phyloP scores from a whole-genome alignment of 352 stramenopile species.

The Thraustochytrium sp. region DNA sequence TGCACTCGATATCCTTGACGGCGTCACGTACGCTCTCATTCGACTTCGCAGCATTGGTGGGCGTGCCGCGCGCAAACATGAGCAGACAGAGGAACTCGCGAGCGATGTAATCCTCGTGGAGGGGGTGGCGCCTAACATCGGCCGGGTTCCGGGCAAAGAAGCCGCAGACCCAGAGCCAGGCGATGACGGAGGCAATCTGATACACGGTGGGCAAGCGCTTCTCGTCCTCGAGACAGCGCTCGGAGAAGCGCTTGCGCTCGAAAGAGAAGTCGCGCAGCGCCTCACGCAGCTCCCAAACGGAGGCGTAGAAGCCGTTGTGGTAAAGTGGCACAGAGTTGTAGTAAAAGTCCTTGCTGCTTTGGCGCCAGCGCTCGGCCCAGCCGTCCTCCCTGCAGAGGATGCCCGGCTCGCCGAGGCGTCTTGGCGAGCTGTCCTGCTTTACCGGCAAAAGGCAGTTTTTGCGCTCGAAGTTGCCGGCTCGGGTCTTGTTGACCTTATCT shows the following conservation, averaged over 20 bases:
- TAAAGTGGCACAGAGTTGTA: background rate
- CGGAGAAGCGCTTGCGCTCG: background rate
- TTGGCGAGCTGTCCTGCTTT: no score
- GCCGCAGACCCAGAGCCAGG: background rate
- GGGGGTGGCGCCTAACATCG: no score
- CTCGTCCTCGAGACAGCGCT: background rate
- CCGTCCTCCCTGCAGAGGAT: background rate
- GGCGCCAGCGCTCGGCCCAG: background rate
- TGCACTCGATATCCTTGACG: no score
- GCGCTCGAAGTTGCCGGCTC: no score
- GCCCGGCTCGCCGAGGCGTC: background rate
- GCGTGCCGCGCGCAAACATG: no score
- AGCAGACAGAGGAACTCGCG: background rate
- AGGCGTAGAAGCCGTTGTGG: background rate
- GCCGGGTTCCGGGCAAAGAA: background rate
- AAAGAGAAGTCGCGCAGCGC: background rate
- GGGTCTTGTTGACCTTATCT: no score
- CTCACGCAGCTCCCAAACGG: background rate
- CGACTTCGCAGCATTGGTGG: no score
- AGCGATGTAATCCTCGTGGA: background rate
- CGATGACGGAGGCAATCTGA: background rate
- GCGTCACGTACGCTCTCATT: no score
- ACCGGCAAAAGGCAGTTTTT: no score
- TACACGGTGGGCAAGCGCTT: background rate
- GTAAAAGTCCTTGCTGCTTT: no score